Conservation (phyloP, 306 rosid species). For the Parietaria judaica region DNA sequence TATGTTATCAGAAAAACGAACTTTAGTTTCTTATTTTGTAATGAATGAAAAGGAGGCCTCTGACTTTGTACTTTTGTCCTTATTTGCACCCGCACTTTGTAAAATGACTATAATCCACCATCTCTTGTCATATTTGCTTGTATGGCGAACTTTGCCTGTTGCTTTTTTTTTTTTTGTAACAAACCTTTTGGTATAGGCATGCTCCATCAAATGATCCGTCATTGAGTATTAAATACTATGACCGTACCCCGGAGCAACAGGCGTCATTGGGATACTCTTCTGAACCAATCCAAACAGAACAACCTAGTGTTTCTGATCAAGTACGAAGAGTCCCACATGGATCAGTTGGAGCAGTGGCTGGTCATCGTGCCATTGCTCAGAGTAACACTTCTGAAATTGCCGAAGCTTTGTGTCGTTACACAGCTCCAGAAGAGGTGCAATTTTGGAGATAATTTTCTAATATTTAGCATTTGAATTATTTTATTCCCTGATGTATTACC, state of each 20-base stretch:
- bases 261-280: conserved; percentile 63
- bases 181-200: conserved; percentile 34
- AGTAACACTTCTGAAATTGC: conserved; percentile 73
- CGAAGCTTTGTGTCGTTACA: conserved; percentile 76
- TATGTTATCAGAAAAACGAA: not conserved
- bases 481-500: not conserved
- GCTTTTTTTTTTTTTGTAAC: too few relatives aligned
- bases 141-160: too few relatives aligned
- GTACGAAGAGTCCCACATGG: conserved; percentile 61
- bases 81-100: too few relatives aligned
- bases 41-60: too few relatives aligned
- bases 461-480: not conserved
- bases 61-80: too few relatives aligned
- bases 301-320: conserved; percentile 30
- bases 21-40: not conserved
- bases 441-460: conserved; percentile 1
- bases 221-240: conserved; percentile 67
- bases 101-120: too few relatives aligned
- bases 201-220: conserved; percentile 84
- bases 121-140: too few relatives aligned
- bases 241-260: conserved; percentile 88
- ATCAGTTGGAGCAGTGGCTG: conserved; percentile 78
- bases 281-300: conserved; percentile 37
- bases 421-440: conserved; percentile 88
- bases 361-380: conserved; percentile 93